Base-by-base conservation (phyloP, 805 yeast genomes). In the Candida succiphila region DNA sequence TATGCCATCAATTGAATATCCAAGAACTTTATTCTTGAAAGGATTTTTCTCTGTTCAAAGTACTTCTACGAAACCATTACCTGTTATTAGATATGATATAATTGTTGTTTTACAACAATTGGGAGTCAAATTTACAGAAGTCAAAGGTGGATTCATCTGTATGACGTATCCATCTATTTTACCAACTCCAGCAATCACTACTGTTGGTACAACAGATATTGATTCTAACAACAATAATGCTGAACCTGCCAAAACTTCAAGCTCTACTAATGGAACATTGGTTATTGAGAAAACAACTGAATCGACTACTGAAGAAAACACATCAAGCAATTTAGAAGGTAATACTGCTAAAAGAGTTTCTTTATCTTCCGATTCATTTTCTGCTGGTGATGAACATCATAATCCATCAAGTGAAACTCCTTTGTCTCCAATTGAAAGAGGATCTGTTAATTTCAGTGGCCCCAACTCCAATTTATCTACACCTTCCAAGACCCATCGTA, bases 11-110 rank as follows among this genome's bases (percentile, higher is more conserved):
- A 86, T 89, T 53, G 96, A 88, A 50, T 85, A 77, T 51, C 95
- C 96, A 39, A 81, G 81, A 59, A 88, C 95, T 2, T 69, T 88
- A 43, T 87, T 86, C 63, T 67, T 88, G 54, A 85, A 87, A 52
- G 96, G 96, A 1, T 88, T 89, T 51, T 88, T 88, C 59, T 78
- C 89, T 38, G 96, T 88, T 31, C 96, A 88, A 59, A 84, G 95
- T 1, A 88, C 97, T 0, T 86, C 96, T 2, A 84, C 95, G 4
- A 86, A 86, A 48, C 92, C 95, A 15, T 65, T 89, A 36, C 88
- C 94, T 10, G 82, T 84, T 41, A 87, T 88, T 37, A 72, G 96
- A 35, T 77, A 82, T 49, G 88, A 83, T 51, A 77, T 88, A 27
- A 82, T 88, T 20, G 69, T 75, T 16, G 89, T 82, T 1, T 67